phyloP scores from a whole-genome alignment of 1,139 yeast genomes.

The Candida anutae region DNA sequence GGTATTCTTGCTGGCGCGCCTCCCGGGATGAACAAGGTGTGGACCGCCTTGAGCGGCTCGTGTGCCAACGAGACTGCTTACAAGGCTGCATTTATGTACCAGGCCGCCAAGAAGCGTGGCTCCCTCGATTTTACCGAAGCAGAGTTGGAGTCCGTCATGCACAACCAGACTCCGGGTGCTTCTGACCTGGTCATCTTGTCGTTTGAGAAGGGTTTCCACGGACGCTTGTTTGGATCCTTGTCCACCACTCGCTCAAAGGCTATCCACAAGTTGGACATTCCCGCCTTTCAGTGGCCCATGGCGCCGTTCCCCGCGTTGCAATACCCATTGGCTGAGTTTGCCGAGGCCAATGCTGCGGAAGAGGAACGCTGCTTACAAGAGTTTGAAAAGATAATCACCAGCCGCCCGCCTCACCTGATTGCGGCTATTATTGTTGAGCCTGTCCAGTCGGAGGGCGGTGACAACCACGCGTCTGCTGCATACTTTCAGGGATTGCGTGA shows the following conservation, averaged over 20 bases:
- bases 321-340: slow-evolving; percentile 54
- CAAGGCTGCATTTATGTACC: slow-evolving; percentile 73
- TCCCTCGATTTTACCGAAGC: slow-evolving; percentile 44
- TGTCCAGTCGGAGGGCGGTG: slow-evolving; percentile 73
- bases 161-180: slow-evolving; percentile 58
- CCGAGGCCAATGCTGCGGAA: slow-evolving; percentile 46
- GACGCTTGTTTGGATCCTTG: slow-evolving; percentile 65
- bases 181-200: slow-evolving; percentile 62
- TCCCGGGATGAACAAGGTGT: slow-evolving; percentile 53
- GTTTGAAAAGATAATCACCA: slow-evolving; percentile 47
- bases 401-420: slow-evolving; percentile 36
- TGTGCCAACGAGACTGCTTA: slow-evolving; percentile 74
- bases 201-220: slow-evolving; percentile 68
- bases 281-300: slow-evolving; percentile 72
- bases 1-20: slow-evolving; percentile 65
- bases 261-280: slow-evolving; percentile 66
- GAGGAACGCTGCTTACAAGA: slow-evolving; percentile 53
- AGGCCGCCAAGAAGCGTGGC: slow-evolving; percentile 54
- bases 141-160: slow-evolving; percentile 57
- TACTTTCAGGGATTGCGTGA: slow-evolving; percentile 64
- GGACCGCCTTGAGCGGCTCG: slow-evolving; percentile 69
- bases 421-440: slow-evolving; percentile 72
- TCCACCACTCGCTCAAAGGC: slow-evolving; percentile 72
- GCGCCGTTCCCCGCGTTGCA: slow-evolving; percentile 63
- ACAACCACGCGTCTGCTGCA: slow-evolving; percentile 53